Conservation (phyloP, 176 grass and related monocot species). For the Bonia amplexicaulis region DNA sequence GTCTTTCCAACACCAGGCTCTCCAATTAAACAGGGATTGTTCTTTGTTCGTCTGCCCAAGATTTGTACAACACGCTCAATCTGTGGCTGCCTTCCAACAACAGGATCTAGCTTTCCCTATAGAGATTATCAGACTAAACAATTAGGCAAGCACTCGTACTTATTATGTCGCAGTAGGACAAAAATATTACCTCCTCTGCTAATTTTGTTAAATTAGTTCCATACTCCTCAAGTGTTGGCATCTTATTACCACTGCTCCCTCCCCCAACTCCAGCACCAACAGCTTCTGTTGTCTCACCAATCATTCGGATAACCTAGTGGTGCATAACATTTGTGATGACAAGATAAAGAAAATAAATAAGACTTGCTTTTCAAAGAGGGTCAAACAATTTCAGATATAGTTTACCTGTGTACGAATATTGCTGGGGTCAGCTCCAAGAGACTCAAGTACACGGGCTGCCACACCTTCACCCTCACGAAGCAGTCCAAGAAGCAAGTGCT, state of each 20-base stretch:
- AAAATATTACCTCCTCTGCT: constrained; percentile 79
- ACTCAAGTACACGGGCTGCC: constrained; percentile 80
- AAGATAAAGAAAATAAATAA: constrained; percentile 25
- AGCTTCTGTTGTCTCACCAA: constrained; percentile 91
- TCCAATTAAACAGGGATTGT: constrained; percentile 97
- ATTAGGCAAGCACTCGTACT: neutral
- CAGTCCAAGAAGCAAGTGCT: constrained; percentile 93
- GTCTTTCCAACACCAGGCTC: constrained; percentile 98
- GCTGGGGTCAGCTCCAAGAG: constrained; percentile 79
- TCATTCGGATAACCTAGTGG: constrained; percentile 85
- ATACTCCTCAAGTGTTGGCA: constrained; percentile 97
- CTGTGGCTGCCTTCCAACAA: constrained; percentile 85
- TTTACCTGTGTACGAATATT: constrained; percentile 86
- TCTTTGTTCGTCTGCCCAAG: constrained; percentile 88
- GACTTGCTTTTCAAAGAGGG: neutral
- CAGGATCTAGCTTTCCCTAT: constrained; percentile 93
- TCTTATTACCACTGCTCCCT: constrained; percentile 84
- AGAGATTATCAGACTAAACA: constrained; percentile 8
- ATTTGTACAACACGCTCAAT: constrained; percentile 94
- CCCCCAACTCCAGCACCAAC: constrained; percentile 91
- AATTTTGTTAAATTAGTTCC: constrained; percentile 95
- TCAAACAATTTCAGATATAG: constrained; percentile 9
- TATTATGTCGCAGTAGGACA: neutral
- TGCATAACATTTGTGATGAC: constrained; percentile 15
- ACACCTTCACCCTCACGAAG: constrained; percentile 93